Conservation (phyloP, 2,329 filamentous ascomycete species). For the Ceratocystis alfenasii region DNA sequence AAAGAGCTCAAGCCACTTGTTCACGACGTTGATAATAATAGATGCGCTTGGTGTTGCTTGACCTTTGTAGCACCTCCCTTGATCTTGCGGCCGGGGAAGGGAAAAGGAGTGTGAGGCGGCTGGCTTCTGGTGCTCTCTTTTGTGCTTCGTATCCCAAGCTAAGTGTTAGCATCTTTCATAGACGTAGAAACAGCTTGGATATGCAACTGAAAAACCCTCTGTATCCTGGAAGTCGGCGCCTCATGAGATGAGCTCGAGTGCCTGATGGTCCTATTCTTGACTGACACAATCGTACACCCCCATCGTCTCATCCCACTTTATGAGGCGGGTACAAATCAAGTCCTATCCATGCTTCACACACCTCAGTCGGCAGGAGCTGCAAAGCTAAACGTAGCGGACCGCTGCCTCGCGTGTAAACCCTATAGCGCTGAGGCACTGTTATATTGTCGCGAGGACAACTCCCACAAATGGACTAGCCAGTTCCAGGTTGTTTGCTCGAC, state of each 20-base stretch:
- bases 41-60: neutral
- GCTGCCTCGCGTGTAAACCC: neutral
- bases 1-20: neutral
- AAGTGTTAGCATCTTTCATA: neutral
- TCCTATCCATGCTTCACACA: neutral
- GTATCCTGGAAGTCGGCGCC: neutral
- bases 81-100: neutral
- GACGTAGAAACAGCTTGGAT: neutral
- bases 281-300: neutral
- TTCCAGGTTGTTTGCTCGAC: neutral
- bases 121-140: neutral
- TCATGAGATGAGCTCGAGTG: neutral
- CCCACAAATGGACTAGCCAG: neutral
- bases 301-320: neutral
- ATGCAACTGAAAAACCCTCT: neutral
- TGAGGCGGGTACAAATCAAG: neutral
- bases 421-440: neutral
- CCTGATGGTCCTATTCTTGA: neutral
- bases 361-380: neutral
- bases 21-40: neutral
- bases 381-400: neutral
- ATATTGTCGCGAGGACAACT: neutral
- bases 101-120: neutral
- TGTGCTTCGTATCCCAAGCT: neutral
- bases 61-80: neutral